phyloP scores from a whole-genome alignment of 345 rosid species.

The Camelina neglecta region DNA sequence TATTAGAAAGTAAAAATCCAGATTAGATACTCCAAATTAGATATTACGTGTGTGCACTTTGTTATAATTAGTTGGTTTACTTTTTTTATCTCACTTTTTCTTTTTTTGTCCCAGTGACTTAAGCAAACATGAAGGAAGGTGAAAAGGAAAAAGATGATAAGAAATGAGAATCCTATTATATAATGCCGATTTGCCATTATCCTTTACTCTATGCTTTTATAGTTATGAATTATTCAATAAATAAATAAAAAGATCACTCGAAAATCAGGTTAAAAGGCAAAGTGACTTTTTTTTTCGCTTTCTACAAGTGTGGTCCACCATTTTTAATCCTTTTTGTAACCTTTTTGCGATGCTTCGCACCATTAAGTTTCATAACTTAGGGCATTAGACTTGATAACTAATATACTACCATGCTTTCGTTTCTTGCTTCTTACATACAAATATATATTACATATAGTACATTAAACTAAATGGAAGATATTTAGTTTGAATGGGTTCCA shows the following conservation, averaged over 20 bases:
- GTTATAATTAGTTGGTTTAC: constrained; percentile 11
- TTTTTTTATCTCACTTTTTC: constrained; percentile 27
- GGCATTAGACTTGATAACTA: not conserved
- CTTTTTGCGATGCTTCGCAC: constrained; percentile 29
- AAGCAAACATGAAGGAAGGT: constrained; percentile 34
- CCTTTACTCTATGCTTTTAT: constrained; percentile 18
- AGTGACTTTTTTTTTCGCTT: constrained; percentile 14
- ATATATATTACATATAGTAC: not conserved
- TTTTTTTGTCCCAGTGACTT: constrained; percentile 31
- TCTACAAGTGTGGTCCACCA: constrained; percentile 31
- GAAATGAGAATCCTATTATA: not conserved
- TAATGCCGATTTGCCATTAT: not conserved
- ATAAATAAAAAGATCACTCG: constrained; percentile 7
- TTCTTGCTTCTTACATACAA: not conserved
- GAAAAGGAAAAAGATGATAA: constrained; percentile 21
- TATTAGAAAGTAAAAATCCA: not conserved
- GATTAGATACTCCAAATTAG: constrained; percentile 30
- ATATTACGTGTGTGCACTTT: constrained; percentile 29
- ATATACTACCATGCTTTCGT: not conserved
- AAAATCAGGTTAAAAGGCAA: constrained; percentile 43
- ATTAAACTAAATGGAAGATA: not conserved
- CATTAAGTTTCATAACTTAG: constrained; percentile 25
- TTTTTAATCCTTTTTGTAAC: constrained; percentile 13
- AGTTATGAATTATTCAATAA: not conserved
- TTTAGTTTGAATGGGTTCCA: not conserved